Base-by-base conservation (phyloP, 768 basidiomycete species). In the Psilocybe azurescens region DNA sequence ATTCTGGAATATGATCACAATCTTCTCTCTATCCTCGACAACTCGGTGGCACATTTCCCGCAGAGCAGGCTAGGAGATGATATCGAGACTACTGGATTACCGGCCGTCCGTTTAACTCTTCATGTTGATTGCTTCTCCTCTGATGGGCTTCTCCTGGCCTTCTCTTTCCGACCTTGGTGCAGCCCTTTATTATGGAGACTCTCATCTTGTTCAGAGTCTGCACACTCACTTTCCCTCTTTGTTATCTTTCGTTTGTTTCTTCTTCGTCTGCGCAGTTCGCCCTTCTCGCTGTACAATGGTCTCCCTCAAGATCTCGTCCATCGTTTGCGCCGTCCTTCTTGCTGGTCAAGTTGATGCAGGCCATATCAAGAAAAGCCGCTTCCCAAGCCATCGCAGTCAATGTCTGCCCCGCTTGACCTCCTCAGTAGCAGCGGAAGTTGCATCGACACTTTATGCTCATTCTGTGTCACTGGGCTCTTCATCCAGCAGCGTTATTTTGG, bases 331-430 rank as follows among this genome's bases (percentile, higher is more conserved):
- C 20, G 24, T 72, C 29, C 50, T 59, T 51, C 65, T 69, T 66
- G 65, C 69, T 60, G 67, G 64, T 39, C 63, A 66, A 33, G 65
- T 64, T 30, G 56, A 53, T n/a, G 60, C 68, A 38, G 54, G 38
- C 46, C 65, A 62, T 54, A 61, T 66, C 63, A 65, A 63, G 53
- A 59, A 56, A 36, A 49, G 61, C 44, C 60, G 36, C 11, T 41
- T 52, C 29, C 24, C 51, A 16, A 47, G 48, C 36, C 60, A 65
- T 51, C 68, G 61, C 41, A 63, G 54, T 13, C 63, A 67, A 47
- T 72, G 70, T 54, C 60, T 63, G 16, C 65, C 65, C 60, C 67
- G 64, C 46, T 56, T 63, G 46, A 39, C 57, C 11, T 41, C 66
- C 6, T 52, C 62, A 10, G 24, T 1, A 24, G 49, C 56, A 38